phyloP scores from a whole-genome alignment of 768 basidiomycete species.

The Obba rivulosa region DNA sequence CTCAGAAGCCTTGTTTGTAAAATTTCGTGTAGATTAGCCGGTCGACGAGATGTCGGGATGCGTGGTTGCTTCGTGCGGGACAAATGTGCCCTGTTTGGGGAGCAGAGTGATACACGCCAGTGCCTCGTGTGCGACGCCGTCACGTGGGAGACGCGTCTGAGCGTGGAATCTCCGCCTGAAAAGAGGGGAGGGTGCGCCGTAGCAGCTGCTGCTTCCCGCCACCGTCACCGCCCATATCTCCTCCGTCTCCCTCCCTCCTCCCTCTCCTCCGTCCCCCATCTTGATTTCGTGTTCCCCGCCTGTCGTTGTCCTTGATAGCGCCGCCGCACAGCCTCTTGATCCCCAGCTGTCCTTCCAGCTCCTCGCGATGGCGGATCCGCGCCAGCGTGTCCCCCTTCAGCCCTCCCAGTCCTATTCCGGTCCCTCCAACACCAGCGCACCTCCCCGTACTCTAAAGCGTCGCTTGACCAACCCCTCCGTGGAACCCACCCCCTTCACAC shows the following conservation, averaged over 20 bases:
- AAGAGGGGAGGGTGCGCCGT: conserved; percentile 13
- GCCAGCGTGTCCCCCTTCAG: conserved; percentile 14
- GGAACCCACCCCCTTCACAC: conserved; percentile 6
- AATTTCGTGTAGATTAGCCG: too few species aligned
- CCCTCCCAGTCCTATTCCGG: conserved; percentile 11
- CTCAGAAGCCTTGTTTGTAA: background rate
- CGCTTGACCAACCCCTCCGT: conserved; percentile 4
- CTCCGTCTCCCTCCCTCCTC: conserved; percentile 8
- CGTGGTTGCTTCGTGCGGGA: too few species aligned
- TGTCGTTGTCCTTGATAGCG: background rate
- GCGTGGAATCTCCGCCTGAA: conserved; percentile 44
- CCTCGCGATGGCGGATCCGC: conserved; percentile 14
- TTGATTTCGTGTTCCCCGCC: conserved; percentile 4
- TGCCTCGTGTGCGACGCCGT: conserved; percentile 13
- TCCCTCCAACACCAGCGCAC: conserved; percentile 2
- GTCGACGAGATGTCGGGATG: too few species aligned
- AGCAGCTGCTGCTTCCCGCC: conserved; percentile 4
- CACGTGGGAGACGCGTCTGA: conserved; percentile 39
- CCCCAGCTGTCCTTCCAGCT: conserved; percentile 4
- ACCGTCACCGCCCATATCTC: too few species aligned
- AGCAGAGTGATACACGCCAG: conserved; percentile 4
- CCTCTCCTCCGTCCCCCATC: conserved; percentile 6
- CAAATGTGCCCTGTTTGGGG: too few species aligned
- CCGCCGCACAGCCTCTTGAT: conserved; percentile 10
- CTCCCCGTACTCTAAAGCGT: conserved; percentile 13